Conservation (phyloP, 352 stramenopile genomes). For the Phytophthora quininea region DNA sequence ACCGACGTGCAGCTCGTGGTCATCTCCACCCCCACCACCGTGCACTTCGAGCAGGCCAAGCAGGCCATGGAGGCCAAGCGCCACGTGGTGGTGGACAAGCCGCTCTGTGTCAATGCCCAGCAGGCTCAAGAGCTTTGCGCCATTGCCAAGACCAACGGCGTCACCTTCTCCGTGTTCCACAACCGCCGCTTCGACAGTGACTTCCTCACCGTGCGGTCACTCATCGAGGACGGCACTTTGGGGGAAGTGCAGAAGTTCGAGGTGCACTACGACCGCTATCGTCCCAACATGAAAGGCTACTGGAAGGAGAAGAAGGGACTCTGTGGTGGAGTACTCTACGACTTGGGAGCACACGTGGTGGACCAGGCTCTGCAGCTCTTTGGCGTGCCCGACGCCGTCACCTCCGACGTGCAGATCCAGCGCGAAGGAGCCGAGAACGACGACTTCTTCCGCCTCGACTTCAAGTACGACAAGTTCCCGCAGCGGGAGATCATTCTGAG, state of each 20-base stretch:
- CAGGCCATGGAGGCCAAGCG: constrained; percentile 70
- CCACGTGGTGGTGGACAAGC: constrained; percentile 82
- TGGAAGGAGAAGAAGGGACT: constrained; percentile 74
- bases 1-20: constrained; percentile 68
- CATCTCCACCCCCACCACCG: constrained; percentile 73
- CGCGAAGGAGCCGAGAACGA: constrained; percentile 11
- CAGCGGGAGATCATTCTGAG: neutral
- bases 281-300: constrained; percentile 73
- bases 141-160: constrained; percentile 49
- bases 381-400: constrained; percentile 49
- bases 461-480: neutral
- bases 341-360: constrained; percentile 70
- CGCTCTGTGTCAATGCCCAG: constrained; percentile 59
- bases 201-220: constrained; percentile 62
- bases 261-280: constrained; percentile 73
- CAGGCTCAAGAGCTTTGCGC: constrained; percentile 60
- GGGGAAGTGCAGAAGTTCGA: constrained; percentile 66
- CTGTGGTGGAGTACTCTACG: constrained; percentile 72
- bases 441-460: neutral
- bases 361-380: constrained; percentile 77
- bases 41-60: constrained; percentile 82
- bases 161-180: constrained; percentile 80
- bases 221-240: constrained; percentile 55
- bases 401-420: constrained; percentile 76
- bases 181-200: constrained; percentile 81